Percentiles rank a stretch among this genome's conserved stretches.
These are phyloP conservation scores for Middelhovenomyces tepae DNA, from an alignment of 805 yeast species.

Conservation along the genomic window DNA sequence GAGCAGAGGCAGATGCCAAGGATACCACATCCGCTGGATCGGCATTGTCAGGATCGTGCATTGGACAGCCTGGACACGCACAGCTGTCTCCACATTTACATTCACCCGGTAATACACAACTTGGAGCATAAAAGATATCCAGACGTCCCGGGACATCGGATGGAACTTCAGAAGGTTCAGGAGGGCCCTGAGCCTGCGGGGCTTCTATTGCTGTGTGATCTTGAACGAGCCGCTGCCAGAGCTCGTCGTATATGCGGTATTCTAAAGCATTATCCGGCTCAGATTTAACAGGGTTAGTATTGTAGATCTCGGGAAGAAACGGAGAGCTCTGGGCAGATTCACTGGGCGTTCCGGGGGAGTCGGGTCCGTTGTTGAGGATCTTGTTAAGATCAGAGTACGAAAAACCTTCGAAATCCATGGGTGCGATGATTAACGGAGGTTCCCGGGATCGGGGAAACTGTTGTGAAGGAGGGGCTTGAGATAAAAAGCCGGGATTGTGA, in stretches of 20 bases:
- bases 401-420: constrained; percentile 24
- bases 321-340: not conserved
- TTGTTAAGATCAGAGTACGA: constrained; percentile 8
- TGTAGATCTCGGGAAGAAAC: not conserved
- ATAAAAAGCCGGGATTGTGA: no score
- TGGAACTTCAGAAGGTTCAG: constrained; percentile 11
- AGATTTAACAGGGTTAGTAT: not conserved
- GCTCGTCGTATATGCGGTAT: no score
- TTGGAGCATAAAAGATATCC: constrained; percentile 26
- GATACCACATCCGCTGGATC: no score
- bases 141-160: no score
- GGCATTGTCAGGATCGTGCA: constrained; percentile 23
- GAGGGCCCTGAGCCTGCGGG: not conserved
- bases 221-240: no score
- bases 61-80: constrained; percentile 27
- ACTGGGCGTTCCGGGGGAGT: not conserved
- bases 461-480: no score
- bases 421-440: constrained; percentile 26
- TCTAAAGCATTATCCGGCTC: not conserved
- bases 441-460: no score
- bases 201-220: no score
- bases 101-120: constrained; percentile 31
- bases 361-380: not conserved
- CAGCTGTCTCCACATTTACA: constrained; percentile 31
- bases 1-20: no score